Conservation (phyloP, 805 yeast genomes). For the Wickerhamiella occidentalis region DNA sequence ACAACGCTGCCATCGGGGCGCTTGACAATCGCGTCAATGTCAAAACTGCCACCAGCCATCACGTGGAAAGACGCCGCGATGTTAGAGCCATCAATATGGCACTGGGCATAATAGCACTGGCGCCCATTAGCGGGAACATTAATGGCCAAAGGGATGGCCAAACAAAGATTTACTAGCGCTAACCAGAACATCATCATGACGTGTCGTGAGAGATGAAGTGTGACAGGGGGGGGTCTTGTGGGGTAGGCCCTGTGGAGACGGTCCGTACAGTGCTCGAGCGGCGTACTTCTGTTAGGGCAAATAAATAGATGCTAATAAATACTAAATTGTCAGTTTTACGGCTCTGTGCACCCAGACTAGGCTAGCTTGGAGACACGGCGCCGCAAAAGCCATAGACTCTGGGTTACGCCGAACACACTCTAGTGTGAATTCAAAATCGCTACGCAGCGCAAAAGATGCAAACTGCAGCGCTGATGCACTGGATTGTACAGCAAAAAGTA, state of each 20-base stretch:
- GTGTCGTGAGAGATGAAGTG: slow-evolving; percentile 5
- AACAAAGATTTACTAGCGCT: slow-evolving; percentile 4
- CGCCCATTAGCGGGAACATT: slow-evolving; percentile 62
- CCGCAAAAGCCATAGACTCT: not conserved
- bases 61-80: slow-evolving; percentile 76
- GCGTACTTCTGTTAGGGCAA: no score
- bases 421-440: not conserved
- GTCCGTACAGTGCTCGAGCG: no score
- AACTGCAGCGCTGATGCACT: not conserved
- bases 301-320: not conserved
- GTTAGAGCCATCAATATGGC: slow-evolving; percentile 44
- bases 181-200: slow-evolving; percentile 9
- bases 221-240: not conserved
- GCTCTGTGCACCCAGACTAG: not conserved
- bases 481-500: not conserved
- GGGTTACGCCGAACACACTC: not conserved
- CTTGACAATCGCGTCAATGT: slow-evolving; percentile 51
- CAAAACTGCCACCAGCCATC: slow-evolving; percentile 67
- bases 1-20: slow-evolving; percentile 47
- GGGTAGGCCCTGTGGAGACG: not conserved
- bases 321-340: not conserved
- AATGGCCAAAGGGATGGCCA: slow-evolving; percentile 52
- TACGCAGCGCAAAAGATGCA: not conserved
- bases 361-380: not conserved
- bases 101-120: slow-evolving; percentile 60